Percentiles rank a stretch among this genome's conserved stretches.
phyloP scores from a whole-genome alignment of 257 asterid genomes.

The Ballota nigra region DNA sequence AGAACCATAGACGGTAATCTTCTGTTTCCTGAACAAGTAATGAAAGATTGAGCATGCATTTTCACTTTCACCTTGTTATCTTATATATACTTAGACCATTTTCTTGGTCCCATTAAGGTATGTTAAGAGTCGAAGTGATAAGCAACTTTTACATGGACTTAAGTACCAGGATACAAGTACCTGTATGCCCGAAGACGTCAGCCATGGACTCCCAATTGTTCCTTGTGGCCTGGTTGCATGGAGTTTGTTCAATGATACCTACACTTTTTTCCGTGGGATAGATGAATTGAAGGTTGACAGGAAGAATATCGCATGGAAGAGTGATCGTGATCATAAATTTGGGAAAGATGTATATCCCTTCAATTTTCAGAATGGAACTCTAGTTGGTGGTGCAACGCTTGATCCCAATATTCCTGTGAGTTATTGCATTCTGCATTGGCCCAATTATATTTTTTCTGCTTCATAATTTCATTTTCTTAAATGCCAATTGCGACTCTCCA shows the following conservation, averaged over 20 bases:
- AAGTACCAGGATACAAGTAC: conserved; percentile 43
- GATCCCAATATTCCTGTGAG: conserved; percentile 65
- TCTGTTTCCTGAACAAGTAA: conserved; percentile 6
- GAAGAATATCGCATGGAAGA: conserved; percentile 72
- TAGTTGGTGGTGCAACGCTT: conserved; percentile 73
- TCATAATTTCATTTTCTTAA: conserved; percentile 12
- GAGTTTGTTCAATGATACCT: conserved; percentile 80
- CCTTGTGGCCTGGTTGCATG: conserved; percentile 86
- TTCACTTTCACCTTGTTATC: not conserved
- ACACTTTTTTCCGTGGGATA: conserved; percentile 52
- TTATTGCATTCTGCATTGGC: conserved; percentile 12
- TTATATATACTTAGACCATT: conserved; percentile 16
- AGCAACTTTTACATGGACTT: conserved; percentile 60
- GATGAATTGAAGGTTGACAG: conserved; percentile 53
- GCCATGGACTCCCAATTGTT: conserved; percentile 60
- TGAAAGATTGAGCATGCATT: not conserved
- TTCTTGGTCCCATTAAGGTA: conserved; percentile 43
- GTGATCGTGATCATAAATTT: conserved; percentile 79
- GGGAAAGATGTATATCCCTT: conserved; percentile 67
- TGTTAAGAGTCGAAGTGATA: conserved; percentile 71
- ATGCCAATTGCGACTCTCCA: not conserved
- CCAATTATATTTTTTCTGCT: not conserved
- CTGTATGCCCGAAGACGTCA: conserved; percentile 59
- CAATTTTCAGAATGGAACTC: conserved; percentile 69
- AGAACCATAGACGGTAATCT: conserved; percentile 73